Base-by-base conservation (phyloP, 1,139 yeast genomes). In the Zygosaccharomyces sapae region DNA sequence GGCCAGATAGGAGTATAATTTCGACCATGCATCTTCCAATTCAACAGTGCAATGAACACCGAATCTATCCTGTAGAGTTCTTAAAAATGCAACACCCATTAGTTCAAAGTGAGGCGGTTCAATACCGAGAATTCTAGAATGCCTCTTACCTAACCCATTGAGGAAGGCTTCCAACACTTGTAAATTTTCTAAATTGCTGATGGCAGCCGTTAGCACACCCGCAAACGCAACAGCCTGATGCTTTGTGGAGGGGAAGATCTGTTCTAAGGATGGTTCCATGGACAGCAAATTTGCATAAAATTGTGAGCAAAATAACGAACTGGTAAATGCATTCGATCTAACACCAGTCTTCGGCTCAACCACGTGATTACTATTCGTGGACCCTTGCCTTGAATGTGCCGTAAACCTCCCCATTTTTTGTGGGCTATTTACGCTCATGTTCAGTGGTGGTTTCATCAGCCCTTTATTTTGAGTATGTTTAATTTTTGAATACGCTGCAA, bases 191-290 rank as follows among this genome's bases (percentile, higher is more conserved):
- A 74, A 65, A 63, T 67, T 68, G 38, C 74, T 66, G 46, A 83
- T 75, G 4, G 85, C 82, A 44, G 79, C 71, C n/a, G 83, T 73
- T 61, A 83, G 63, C n/a, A 83, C 87, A 3, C 92, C 92, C 0
- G 94, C 89, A 71, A 86, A 83, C 16, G 90, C 78, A 6, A 80
- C 79, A 0, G 94, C 89, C 67, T 83, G 88, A 55, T 81, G 84
- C 54, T 76, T 77, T 53, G 82, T 76, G 12, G 82, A 76, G 0
- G 89, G 88, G 62, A 81, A 82, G 58, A 79, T 63, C 36, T 69
- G 70, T 55, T 80, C 83, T 49, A 83, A 69, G 27, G 68, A 67
- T 0, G 81, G 75, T 54, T 76, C 77, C 73, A 76, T 76, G 4
- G 73, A 65, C 37, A 83, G 66, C 50, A 82, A 63, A 61, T 81